Base-by-base conservation (phyloP, 306 rosid species). In the Medicago lupulina region DNA sequence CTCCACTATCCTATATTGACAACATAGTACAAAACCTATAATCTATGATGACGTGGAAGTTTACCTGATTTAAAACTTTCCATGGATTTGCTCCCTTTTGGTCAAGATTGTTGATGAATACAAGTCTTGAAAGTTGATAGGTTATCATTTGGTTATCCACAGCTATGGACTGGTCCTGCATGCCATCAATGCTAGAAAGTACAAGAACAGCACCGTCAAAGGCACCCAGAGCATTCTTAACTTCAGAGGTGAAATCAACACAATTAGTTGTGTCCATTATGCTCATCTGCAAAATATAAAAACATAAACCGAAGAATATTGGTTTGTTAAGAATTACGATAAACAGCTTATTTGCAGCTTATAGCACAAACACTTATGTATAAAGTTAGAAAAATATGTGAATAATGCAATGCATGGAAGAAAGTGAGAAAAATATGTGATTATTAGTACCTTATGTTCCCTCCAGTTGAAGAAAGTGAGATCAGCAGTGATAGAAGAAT, bases 81-180 rank as follows among this genome's bases (percentile, higher is more conserved):
- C 36, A 58, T 9, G 63, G 63, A 58, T 10, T 58, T 58, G 63
- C 63, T 58, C 63, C 63, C 63, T 19, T 10, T 3, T 58, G n/a
- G 7, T 58, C 38, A 21, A 58, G 8, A 4, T 21, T 12, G 16
- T 21, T 12, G 36, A 58, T 23, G 11, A 58, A 58, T 4, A 23
- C 36, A 58, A 58, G 36, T 57, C 15, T 21, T 58, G 63, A 38
- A 21, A 58, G 7, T 1, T 23, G 15, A 57, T 19, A 21, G 21
- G 2, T 10, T 57, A 4, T 10, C 63, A 57, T 57, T 9, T 9
- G n/a, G 3, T 4, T 8, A 19, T 57, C n/a, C 1, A 21, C n/a
- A 1, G 1, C 19, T 4, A 57, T 11, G 63, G 63, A 57, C 3
- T 19, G 38, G 9, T 6, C 4, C 23, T 57, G n/a, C 38, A 57